Evolutionary conservation across 805 yeast species (phyloP).

Genomic region (Kuraishia floccosa): DNA sequence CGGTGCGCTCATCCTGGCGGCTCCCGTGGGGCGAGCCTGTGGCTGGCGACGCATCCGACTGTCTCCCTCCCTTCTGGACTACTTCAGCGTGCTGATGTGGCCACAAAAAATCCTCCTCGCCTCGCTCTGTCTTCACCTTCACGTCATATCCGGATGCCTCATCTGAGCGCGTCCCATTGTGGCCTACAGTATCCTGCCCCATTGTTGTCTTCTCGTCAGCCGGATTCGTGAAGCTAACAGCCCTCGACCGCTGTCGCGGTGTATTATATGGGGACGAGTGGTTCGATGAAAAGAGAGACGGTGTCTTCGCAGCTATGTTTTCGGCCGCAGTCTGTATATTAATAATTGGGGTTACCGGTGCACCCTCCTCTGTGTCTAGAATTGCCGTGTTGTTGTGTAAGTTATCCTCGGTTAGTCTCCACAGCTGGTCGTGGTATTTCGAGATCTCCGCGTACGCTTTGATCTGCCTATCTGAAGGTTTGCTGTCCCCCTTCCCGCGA

Average conservation of each 20-base stretch:
- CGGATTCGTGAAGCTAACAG: constrained; percentile 6
- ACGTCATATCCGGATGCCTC: too few species aligned
- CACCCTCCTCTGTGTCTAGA: background rate
- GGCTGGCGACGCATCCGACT: constrained; percentile 22
- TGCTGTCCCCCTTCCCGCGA: too few species aligned
- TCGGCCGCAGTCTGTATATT: constrained; percentile 19
- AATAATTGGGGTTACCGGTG: constrained; percentile 9
- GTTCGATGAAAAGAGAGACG: constrained; percentile 43
- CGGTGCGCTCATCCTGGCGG: too few species aligned
- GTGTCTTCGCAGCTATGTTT: constrained; percentile 32
- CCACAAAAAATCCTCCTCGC: too few species aligned
- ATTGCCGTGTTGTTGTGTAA: constrained; percentile 6
- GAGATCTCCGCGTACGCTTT: constrained; percentile 6
- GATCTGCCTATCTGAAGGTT: constrained; percentile 1
- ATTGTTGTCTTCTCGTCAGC: constrained; percentile 12
- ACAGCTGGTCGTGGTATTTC: constrained; percentile 5
- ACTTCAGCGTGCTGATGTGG: constrained; percentile 5
- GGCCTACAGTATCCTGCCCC: constrained; percentile 6
- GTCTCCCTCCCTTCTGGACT: constrained; percentile 4
- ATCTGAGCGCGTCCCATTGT: constrained; percentile 8
- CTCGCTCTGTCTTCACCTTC: too few species aligned
- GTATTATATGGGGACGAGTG: constrained; percentile 21
- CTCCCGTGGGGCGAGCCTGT: too few species aligned
- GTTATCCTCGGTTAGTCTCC: constrained; percentile 11
- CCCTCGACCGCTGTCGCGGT: constrained; percentile 18